Evolutionary conservation across 805 yeast genomes (phyloP).

Genomic region (Kodamaea lidongshanica): DNA sequence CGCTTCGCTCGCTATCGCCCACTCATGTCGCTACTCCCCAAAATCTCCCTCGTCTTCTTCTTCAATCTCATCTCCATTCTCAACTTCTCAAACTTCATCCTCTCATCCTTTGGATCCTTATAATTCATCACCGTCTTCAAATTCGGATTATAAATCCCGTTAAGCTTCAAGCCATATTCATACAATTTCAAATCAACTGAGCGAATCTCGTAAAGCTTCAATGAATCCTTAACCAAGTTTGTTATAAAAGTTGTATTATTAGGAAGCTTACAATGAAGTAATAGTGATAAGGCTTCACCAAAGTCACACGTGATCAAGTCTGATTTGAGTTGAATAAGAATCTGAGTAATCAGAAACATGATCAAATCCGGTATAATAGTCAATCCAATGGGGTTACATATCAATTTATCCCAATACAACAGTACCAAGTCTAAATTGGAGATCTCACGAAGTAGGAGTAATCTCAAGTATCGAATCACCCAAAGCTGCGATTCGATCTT

Average conservation of each 20-base stretch:
- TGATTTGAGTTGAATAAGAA: slow-evolving; percentile 41
- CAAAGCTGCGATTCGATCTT: slow-evolving; percentile 47
- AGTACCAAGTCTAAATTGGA: slow-evolving; percentile 34
- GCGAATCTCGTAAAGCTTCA: slow-evolving; percentile 25
- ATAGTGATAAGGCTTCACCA: slow-evolving; percentile 43
- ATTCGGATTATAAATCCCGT: slow-evolving; percentile 34
- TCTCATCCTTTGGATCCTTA: slow-evolving; percentile 25
- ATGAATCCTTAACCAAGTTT: slow-evolving; percentile 29
- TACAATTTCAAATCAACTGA: slow-evolving; percentile 34
- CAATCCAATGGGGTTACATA: slow-evolving; percentile 17
- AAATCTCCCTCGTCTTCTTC: slow-evolving; percentile 29
- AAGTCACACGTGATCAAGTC: slow-evolving; percentile 44
- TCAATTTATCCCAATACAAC: slow-evolving; percentile 46
- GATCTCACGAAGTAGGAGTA: slow-evolving; percentile 43
- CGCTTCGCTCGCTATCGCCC: background rate
- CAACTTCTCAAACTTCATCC: slow-evolving; percentile 39
- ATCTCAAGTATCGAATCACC: slow-evolving; percentile 47
- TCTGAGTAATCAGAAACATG: slow-evolving; percentile 36
- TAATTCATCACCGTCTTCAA: slow-evolving; percentile 23
- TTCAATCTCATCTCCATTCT: slow-evolving; percentile 43
- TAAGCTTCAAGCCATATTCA: slow-evolving; percentile 36
- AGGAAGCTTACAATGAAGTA: slow-evolving; percentile 46
- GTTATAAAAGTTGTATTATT: slow-evolving; percentile 16
- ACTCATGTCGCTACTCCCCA: slow-evolving; percentile 1
- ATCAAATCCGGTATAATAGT: slow-evolving; percentile 32